Percentiles rank a stretch among this genome's conserved stretches.
Conservation (phyloP, 2,329 filamentous ascomycete genomes). For the Pezicula carpinea region DNA sequence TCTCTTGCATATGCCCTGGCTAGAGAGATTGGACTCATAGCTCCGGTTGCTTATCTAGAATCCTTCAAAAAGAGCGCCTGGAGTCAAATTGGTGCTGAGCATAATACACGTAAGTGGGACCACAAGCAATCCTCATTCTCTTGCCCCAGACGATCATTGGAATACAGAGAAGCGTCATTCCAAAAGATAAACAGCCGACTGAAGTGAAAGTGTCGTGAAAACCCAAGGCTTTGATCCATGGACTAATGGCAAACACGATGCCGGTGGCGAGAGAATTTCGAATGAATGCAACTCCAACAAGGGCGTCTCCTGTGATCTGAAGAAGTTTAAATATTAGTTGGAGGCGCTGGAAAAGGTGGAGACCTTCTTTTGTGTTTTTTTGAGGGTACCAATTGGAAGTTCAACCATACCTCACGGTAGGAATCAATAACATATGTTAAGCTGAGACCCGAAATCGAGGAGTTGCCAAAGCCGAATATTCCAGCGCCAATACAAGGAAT, state of each 20-base stretch:
- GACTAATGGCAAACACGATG: background rate
- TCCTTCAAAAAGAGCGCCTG: no score
- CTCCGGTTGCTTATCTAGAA: no score
- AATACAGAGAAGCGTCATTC: background rate
- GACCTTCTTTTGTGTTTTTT: no score
- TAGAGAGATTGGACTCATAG: no score
- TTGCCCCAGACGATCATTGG: background rate
- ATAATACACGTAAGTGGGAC: background rate
- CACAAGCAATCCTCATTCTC: background rate
- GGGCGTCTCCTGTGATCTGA: background rate
- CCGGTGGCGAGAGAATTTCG: background rate
- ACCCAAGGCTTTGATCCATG: background rate
- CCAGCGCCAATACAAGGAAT: conserved; percentile 7
- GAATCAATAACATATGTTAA: conserved; percentile 8
- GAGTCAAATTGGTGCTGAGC: background rate
- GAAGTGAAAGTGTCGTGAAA: background rate
- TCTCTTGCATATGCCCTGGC: no score
- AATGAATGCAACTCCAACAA: background rate
- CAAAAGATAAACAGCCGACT: background rate
- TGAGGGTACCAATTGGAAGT: background rate
- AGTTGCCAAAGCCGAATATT: conserved; percentile 5
- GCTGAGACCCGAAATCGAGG: conserved; percentile 3
- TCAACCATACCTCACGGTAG: conserved; percentile 16
- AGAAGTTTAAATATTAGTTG: no score
- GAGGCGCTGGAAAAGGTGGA: no score